phyloP scores from a whole-genome alignment of 1,139 yeast species.

The Yamadazyma sp. region DNA sequence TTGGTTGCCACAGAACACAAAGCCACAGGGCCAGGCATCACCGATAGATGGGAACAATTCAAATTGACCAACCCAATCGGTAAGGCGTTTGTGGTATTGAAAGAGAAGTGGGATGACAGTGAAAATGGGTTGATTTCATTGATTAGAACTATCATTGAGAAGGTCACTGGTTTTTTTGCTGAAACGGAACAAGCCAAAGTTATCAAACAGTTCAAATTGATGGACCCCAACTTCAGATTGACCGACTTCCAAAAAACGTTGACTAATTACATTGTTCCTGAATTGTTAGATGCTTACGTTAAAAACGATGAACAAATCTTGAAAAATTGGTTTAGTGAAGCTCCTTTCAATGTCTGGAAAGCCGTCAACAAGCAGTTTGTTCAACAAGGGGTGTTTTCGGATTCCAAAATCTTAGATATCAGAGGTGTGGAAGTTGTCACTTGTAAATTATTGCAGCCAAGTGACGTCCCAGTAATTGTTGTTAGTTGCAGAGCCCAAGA shows the following conservation, averaged over 20 bases:
- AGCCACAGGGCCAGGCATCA: slow-evolving; percentile 66
- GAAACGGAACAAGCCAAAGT: slow-evolving; percentile 97
- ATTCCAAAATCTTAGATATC: slow-evolving; percentile 88
- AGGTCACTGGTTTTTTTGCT: slow-evolving; percentile 84
- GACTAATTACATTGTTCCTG: slow-evolving; percentile 93
- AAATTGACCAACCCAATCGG: slow-evolving; percentile 72
- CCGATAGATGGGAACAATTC: slow-evolving; percentile 69
- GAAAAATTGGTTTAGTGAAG: slow-evolving; percentile 93
- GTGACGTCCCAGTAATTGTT: slow-evolving; percentile 89
- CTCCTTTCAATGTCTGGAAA: slow-evolving; percentile 92
- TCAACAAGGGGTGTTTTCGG: slow-evolving; percentile 90
- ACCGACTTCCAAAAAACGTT: slow-evolving; percentile 81
- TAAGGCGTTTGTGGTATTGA: slow-evolving; percentile 58
- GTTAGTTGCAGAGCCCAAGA: slow-evolving; percentile 98
- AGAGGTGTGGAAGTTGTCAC: slow-evolving; percentile 94
- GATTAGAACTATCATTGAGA: slow-evolving; percentile 76
- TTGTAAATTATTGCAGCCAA: slow-evolving; percentile 86
- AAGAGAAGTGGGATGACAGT: slow-evolving; percentile 86
- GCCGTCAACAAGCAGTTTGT: slow-evolving; percentile 91
- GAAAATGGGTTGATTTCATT: slow-evolving; percentile 89
- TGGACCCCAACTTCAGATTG: slow-evolving; percentile 86
- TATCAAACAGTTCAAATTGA: slow-evolving; percentile 75
- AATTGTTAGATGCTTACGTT: slow-evolving; percentile 91
- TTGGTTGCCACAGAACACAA: slow-evolving; percentile 83
- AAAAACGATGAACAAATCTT: slow-evolving; percentile 84